Percentiles rank a stretch among this genome's conserved stretches.
These are phyloP conservation scores for Apophysomyces elegans DNA, from an alignment of 371 early-diverging fungal species.

Conservation along the genomic window DNA sequence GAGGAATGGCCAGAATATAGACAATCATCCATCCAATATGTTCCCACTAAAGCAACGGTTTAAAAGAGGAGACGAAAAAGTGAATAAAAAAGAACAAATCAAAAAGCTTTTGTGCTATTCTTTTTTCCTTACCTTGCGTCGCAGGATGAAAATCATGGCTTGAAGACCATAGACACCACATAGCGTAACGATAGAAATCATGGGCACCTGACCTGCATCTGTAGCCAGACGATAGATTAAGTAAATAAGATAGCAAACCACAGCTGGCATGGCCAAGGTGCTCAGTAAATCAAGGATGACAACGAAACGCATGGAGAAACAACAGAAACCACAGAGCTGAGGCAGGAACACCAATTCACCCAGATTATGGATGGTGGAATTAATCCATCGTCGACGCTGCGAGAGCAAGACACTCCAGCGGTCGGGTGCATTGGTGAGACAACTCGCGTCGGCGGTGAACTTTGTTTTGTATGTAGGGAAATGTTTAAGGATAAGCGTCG, in stretches of 20 bases:
- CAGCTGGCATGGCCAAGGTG: slow-evolving; percentile 90
- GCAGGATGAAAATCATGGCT: slow-evolving; percentile 82
- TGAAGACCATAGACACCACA: slow-evolving; percentile 84
- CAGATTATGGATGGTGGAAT: slow-evolving; percentile 96
- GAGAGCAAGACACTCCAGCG: slow-evolving; percentile 93
- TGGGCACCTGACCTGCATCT: slow-evolving; percentile 51
- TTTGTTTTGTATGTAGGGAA: slow-evolving; percentile 96
- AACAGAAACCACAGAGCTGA: slow-evolving; percentile 93
- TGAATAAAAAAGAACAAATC: neutral
- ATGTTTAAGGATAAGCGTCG: slow-evolving; percentile 98
- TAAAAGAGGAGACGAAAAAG: neutral
- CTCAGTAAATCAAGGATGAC: slow-evolving; percentile 91
- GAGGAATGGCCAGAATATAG: slow-evolving; percentile 81
- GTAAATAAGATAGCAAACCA: slow-evolving; percentile 84
- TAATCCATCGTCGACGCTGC: slow-evolving; percentile 98
- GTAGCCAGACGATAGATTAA: slow-evolving; percentile 63
- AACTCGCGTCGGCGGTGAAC: slow-evolving; percentile 96
- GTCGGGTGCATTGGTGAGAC: slow-evolving; percentile 97
- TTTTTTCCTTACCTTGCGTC: slow-evolving; percentile 61
- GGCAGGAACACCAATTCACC: slow-evolving; percentile 87
- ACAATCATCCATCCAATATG: slow-evolving; percentile 97
- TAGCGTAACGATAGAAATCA: slow-evolving; percentile 65
- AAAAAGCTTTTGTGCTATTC: neutral
- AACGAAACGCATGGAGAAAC: slow-evolving; percentile 96
- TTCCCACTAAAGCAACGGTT: slow-evolving; percentile 61